Evolutionary conservation across 2,329 filamentous ascomycete species (phyloP).

Genomic region (Malbranchea zuffiana): DNA sequence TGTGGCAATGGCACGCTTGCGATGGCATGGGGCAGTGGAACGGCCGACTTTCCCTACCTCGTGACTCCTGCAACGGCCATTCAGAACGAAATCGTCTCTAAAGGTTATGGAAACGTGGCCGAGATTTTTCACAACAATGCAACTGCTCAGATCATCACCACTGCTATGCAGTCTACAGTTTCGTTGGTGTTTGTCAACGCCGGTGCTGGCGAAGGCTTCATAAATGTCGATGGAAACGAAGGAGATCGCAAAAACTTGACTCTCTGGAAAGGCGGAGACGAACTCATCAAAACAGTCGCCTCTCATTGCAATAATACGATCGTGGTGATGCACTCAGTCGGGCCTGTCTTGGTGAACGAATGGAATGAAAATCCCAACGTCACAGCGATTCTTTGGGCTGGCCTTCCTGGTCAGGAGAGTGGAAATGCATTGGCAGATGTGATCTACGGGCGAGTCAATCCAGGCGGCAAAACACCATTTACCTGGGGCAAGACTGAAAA

Average conservation of each 20-base stretch:
- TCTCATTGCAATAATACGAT: conserved; percentile 76
- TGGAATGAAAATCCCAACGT: conserved; percentile 53
- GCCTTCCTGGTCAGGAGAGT: conserved; percentile 63
- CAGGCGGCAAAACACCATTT: conserved; percentile 52
- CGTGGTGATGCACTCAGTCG: conserved; percentile 77
- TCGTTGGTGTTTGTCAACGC: conserved; percentile 83
- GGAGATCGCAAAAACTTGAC: conserved; percentile 91
- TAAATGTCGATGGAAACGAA: conserved; percentile 67
- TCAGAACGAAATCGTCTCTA: conserved; percentile 52
- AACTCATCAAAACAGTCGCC: conserved; percentile 69
- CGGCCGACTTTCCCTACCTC: conserved; percentile 52
- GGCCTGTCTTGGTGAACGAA: conserved; percentile 64
- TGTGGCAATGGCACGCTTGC: conserved; percentile 51
- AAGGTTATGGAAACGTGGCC: conserved; percentile 54
- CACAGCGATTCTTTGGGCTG: conserved; percentile 64
- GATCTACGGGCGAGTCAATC: conserved; percentile 57
- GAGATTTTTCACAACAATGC: conserved; percentile 50
- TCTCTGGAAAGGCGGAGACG: conserved; percentile 72
- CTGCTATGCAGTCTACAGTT: conserved; percentile 44
- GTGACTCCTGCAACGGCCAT: conserved; percentile 53
- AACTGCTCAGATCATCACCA: conserved; percentile 38
- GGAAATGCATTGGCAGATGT: conserved; percentile 65
- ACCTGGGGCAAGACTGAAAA: conserved; percentile 45
- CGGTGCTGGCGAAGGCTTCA: conserved; percentile 76
- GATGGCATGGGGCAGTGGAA: conserved; percentile 54